phyloP scores from a whole-genome alignment of 768 basidiomycete genomes.

The Harrya chromipes region DNA sequence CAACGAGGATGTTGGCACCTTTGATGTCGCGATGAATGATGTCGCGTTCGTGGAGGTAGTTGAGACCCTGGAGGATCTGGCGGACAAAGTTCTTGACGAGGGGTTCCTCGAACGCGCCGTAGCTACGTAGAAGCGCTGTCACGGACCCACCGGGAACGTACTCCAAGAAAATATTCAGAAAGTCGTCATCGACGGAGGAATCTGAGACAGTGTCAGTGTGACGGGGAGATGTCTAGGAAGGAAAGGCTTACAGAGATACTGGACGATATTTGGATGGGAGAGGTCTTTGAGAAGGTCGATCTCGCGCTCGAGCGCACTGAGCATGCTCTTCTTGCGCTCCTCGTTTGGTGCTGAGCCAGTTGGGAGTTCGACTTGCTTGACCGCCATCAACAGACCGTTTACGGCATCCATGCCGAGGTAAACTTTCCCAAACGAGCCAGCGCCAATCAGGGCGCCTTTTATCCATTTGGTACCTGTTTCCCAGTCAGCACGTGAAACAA shows the following conservation, averaged over 20 bases:
- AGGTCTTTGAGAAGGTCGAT: conserved; percentile 91
- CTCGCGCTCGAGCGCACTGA: conserved; percentile 87
- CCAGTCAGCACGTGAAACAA: not conserved
- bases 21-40: conserved; percentile 99
- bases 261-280: conserved; percentile 95
- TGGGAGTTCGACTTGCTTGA: conserved; percentile 94
- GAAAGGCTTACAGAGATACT: conserved; percentile 81
- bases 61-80: conserved; percentile 85
- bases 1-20: conserved; percentile 96
- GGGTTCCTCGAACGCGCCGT: conserved; percentile 92
- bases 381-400: conserved; percentile 90
- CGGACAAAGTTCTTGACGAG: conserved; percentile 91
- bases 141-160: conserved; percentile 97
- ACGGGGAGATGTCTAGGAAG: not conserved
- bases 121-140: conserved; percentile 81
- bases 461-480: conserved; percentile 87
- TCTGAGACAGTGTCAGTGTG: conserved; percentile 45
- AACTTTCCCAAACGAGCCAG: conserved; percentile 93
- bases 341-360: conserved; percentile 82
- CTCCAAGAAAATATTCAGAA: conserved; percentile 94
- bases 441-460: conserved; percentile 92
- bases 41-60: conserved; percentile 88
- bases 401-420: conserved; percentile 95
- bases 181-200: conserved; percentile 88
- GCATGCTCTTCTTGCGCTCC: conserved; percentile 92